Evolutionary conservation across 2,329 filamentous ascomycete genomes (phyloP).

Genomic region (Beauveria caledonica): DNA sequence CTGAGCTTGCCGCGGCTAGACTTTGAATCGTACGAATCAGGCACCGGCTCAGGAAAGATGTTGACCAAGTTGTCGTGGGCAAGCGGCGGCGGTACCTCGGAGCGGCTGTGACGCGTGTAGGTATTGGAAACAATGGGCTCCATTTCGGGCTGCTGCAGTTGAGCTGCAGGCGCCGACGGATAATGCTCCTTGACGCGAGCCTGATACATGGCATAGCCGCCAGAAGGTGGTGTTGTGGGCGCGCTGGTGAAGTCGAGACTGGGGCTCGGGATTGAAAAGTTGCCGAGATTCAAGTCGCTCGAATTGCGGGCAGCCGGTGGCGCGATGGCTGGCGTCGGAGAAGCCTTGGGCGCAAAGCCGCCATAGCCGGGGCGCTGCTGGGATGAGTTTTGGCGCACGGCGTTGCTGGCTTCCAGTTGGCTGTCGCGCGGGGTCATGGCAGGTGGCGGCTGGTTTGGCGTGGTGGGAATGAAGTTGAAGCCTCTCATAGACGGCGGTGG

Average conservation of each 20-base stretch:
- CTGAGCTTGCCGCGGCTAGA: not conserved
- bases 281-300: not conserved
- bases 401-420: not conserved
- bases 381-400: not conserved
- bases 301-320: slow-evolving; percentile 1
- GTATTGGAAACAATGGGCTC: slow-evolving; percentile 22
- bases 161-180: not conserved
- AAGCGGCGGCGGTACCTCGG: slow-evolving; percentile 6
- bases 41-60: slow-evolving; percentile 12
- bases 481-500: slow-evolving; percentile 25
- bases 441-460: not conserved
- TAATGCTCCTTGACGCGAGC: slow-evolving; percentile 15
- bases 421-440: not conserved
- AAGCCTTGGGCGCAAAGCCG: not conserved
- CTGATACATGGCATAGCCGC: not conserved
- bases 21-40: not conserved
- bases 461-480: slow-evolving; percentile 19
- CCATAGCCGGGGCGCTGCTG: not conserved
- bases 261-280: not conserved
- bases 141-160: slow-evolving; percentile 19
- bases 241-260: not conserved
- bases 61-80: slow-evolving; percentile 10
- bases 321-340: not conserved
- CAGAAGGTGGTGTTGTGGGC: not conserved
- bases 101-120: slow-evolving; percentile 3